Evolutionary conservation across 768 basidiomycete genomes (phyloP), one percentile per base, ranked within the genome.

Genomic region (Suillus hirtellus): DNA sequence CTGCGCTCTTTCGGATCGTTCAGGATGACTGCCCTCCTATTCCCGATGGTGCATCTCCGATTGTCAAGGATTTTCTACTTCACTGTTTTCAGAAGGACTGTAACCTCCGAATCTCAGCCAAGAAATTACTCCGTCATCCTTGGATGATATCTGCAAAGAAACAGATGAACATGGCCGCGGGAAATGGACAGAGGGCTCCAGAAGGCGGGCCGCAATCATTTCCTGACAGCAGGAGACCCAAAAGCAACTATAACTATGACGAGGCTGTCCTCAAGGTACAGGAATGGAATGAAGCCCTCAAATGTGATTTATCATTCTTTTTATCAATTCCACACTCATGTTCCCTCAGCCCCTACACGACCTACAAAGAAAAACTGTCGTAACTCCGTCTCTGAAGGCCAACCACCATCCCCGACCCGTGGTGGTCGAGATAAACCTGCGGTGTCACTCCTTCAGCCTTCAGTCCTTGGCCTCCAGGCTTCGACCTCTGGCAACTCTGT

Each of bases 71-170:
- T 75, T 99, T 99, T 70, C 81, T 99, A 15, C 92, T 93, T 69
- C 95, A 97, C 64, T 99, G 97, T 71, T 99, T 99, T 76, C 96
- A 99, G 80, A 99, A 99, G 77, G 96, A 99, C 71, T 88, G 88
- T 66, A 96, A 98, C 76, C 82, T 99, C 35, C 90, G 97, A 24
- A 90, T 99, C 69, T 90, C 92, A 1, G 97, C 96, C 7, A 92
- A 91, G 77, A 98, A 98, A 77, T 81, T 99, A 21, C 79, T 97
- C 24, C 83, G 84, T 70, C 97, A 99, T 71, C 93, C 95, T 27
- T 99, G 97, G 97, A 99, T 99, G 95, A 79, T 89, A 14, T 84
- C 90, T 0, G 88, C 93, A 1, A 84, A 89, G 70, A 89, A 86
- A 71, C 90, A 95, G 73, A 82, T 92, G 78, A 79, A 79, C 34